phyloP scores from a whole-genome alignment of 1,284 basidiomycete species.

The Ganoderma meredithae region DNA sequence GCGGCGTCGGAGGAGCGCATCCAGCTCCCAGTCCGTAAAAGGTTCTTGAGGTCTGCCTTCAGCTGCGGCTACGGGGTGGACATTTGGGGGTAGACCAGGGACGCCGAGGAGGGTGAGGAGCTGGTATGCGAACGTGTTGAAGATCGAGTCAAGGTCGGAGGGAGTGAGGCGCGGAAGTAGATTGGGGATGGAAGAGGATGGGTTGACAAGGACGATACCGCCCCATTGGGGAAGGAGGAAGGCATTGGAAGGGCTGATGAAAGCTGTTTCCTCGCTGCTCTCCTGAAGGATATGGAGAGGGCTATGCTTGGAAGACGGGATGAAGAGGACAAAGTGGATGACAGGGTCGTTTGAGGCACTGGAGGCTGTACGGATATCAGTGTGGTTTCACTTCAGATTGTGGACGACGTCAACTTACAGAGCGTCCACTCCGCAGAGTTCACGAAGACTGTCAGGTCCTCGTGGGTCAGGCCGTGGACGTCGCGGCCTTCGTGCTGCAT shows the following conservation, averaged over 20 bases:
- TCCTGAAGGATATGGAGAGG: slow-evolving; percentile 77
- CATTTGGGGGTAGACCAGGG: slow-evolving; percentile 60
- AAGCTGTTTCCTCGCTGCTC: slow-evolving; percentile 51
- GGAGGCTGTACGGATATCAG: slow-evolving; percentile 59
- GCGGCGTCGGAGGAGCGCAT: slow-evolving; percentile 78
- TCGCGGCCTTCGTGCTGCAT: slow-evolving; percentile 45
- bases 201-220: slow-evolving; percentile 85
- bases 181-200: slow-evolving; percentile 38
- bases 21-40: slow-evolving; percentile 80
- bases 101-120: slow-evolving; percentile 84
- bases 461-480: slow-evolving; percentile 70
- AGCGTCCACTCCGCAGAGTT: slow-evolving; percentile 97
- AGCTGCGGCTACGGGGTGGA: slow-evolving; percentile 36
- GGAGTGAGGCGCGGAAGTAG: slow-evolving; percentile 53
- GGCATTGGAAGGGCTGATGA: slow-evolving; percentile 58
- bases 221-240: slow-evolving; percentile 98
- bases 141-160: slow-evolving; percentile 59
- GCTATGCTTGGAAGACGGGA: slow-evolving; percentile 74
- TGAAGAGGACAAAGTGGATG: slow-evolving; percentile 91
- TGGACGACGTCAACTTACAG: slow-evolving; percentile 57
- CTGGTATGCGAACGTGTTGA: slow-evolving; percentile 79
- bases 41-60: slow-evolving; percentile 29
- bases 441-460: slow-evolving; percentile 89
- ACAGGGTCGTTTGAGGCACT: slow-evolving; percentile 91
- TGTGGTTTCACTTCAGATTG: background rate